Conservation (phyloP, 441 rosid genomes). For the Viola pubescens region DNA sequence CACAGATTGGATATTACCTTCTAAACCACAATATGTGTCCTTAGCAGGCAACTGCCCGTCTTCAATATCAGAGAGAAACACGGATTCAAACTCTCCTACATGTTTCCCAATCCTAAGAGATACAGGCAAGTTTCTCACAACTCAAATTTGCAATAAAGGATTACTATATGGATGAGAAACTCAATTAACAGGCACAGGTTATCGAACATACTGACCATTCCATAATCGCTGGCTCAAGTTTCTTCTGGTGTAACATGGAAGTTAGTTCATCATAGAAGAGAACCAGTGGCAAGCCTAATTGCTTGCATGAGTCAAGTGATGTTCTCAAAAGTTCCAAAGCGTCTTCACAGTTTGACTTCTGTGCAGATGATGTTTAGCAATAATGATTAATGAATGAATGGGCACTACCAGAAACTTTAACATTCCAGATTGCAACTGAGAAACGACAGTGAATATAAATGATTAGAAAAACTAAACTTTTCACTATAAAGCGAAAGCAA, state of each 20-base stretch:
- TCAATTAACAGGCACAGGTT: slow-evolving; percentile 14
- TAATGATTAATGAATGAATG: neutral
- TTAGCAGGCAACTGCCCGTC: slow-evolving; percentile 40
- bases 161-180: slow-evolving; percentile 15
- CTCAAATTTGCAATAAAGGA: neutral
- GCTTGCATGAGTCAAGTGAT: slow-evolving; percentile 64
- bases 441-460: no score
- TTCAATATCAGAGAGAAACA: slow-evolving; percentile 64
- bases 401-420: neutral
- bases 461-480: no score
- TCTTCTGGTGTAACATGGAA: slow-evolving; percentile 39
- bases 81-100: slow-evolving; percentile 73
- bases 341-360: slow-evolving; percentile 60
- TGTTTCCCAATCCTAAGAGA: slow-evolving; percentile 64
- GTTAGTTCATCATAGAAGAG: slow-evolving; percentile 76
- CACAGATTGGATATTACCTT: slow-evolving; percentile 37
- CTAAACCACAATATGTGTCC: slow-evolving; percentile 46
- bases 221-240: slow-evolving; percentile 59
- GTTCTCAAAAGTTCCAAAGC: slow-evolving; percentile 70
- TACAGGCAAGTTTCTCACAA: slow-evolving; percentile 15
- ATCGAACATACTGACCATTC: slow-evolving; percentile 53
- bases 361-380: slow-evolving; percentile 9
- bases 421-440: neutral
- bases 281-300: slow-evolving; percentile 41
- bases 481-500: no score